Evolutionary conservation across 139 green algal genomes (phyloP).

Genomic region (Chlamydomonas sphaeroides): DNA sequence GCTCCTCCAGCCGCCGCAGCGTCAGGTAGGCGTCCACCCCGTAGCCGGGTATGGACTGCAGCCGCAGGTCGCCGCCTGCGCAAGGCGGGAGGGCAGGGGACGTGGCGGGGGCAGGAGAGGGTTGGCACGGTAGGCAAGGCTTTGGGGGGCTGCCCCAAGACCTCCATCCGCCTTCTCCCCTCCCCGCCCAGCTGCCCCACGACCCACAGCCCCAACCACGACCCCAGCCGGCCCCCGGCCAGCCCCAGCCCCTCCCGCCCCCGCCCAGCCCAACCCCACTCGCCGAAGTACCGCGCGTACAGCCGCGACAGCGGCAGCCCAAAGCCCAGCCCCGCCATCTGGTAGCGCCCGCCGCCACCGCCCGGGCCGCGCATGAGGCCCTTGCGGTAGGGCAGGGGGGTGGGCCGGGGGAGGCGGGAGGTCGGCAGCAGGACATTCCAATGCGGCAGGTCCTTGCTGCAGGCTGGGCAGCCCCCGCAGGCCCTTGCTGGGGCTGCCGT

Average conservation of each 20-base stretch:
- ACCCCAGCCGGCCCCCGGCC: no score
- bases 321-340: constrained; percentile 88
- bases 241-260: no score
- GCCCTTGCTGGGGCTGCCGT: no score
- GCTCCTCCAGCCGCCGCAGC: constrained; percentile 64
- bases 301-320: constrained; percentile 88
- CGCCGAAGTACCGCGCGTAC: constrained; percentile 89
- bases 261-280: no score
- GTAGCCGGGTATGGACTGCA: constrained; percentile 82
- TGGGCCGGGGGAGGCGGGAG: no score
- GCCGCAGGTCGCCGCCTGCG: constrained; percentile 71
- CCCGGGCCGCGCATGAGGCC: background rate
- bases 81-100: background rate
- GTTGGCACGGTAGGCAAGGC: no score
- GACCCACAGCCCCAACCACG: no score
- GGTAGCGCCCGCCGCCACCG: constrained; percentile 42
- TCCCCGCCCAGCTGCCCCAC: no score
- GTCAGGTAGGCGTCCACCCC: constrained; percentile 84
- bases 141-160: background rate
- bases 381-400: background rate
- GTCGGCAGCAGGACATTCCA: no score
- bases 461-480: no score
- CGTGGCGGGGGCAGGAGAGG: background rate
- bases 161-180: no score
- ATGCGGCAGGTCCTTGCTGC: no score